Percentiles rank a stretch among this genome's conserved stretches.
phyloP scores from a whole-genome alignment of 2,329 filamentous ascomycete genomes.

The Laburnicola sp. region DNA sequence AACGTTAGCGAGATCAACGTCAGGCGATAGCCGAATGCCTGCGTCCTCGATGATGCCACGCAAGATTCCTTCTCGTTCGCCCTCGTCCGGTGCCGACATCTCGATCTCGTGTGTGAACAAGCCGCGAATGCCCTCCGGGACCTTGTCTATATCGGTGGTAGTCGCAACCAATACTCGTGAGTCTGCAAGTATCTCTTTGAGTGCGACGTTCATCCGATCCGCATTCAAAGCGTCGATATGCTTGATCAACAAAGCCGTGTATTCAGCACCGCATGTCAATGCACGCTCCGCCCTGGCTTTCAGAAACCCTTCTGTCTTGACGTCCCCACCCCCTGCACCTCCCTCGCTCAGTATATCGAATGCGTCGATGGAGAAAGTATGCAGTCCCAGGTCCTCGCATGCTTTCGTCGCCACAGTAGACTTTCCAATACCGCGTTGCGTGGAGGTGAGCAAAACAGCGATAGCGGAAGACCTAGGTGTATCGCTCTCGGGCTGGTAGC shows the following conservation, averaged over 20 bases:
- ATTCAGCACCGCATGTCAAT: conserved; percentile 81
- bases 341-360: conserved; percentile 96
- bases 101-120: conserved; percentile 96
- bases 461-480: conserved; percentile 82
- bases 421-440: conserved; percentile 92
- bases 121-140: conserved; percentile 85
- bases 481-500: conserved; percentile 87
- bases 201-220: conserved; percentile 81
- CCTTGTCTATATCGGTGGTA: conserved; percentile 91
- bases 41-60: conserved; percentile 75
- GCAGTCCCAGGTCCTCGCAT: conserved; percentile 85
- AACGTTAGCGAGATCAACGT: conserved; percentile 81
- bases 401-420: conserved; percentile 74
- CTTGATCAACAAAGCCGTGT: conserved; percentile 80
- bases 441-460: conserved; percentile 85
- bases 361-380: conserved; percentile 84
- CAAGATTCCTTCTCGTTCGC: conserved; percentile 85
- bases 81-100: conserved; percentile 88
- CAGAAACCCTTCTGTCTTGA: conserved; percentile 90
- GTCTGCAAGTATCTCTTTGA: conserved; percentile 81
- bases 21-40: conserved; percentile 74
- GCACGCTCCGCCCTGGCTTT: conserved; percentile 86
- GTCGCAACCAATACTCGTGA: conserved; percentile 87
- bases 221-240: conserved; percentile 91
- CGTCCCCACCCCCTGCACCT: conserved; percentile 80